These are phyloP conservation scores for Fragaria iinumae DNA, from an alignment of 306 rosid genomes.

Conservation along the genomic window DNA sequence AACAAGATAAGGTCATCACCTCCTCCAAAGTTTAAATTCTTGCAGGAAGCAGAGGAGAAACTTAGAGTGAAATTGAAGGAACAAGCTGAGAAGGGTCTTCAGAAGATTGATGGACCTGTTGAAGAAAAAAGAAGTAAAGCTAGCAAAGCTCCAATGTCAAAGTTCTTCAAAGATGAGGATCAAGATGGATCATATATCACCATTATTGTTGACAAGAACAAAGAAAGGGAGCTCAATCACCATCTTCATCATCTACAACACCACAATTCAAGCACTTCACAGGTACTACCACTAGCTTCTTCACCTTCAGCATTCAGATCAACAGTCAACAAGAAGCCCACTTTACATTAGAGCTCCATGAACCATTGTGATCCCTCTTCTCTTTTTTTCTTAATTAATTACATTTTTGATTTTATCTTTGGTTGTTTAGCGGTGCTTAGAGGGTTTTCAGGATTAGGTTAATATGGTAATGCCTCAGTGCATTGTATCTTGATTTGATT, in stretches of 20 bases:
- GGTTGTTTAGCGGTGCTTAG: constrained; percentile 27
- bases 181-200: constrained; percentile 55
- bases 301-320: constrained; percentile 56
- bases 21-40: constrained; percentile 93
- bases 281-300: constrained; percentile 70
- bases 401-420: constrained; percentile 30
- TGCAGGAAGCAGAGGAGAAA: constrained; percentile 92
- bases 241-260: constrained; percentile 37
- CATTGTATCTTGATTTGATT: constrained; percentile 28
- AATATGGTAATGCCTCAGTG: constrained; percentile 37
- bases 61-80: constrained; percentile 57
- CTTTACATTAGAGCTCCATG: constrained; percentile 39
- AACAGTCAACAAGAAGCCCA: constrained; percentile 43
- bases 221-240: constrained; percentile 41
- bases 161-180: constrained; percentile 42
- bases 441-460: constrained; percentile 32
- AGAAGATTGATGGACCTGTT: constrained; percentile 6
- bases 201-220: constrained; percentile 60
- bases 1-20: constrained; percentile 80
- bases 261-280: constrained; percentile 64
- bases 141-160: constrained; percentile 15
- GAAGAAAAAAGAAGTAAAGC: constrained; percentile 10
- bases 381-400: constrained; percentile 29
- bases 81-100: constrained; percentile 33
- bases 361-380: constrained; percentile 24